Conservation (phyloP, 2,329 filamentous ascomycete species). For the Fusarium papillatum region DNA sequence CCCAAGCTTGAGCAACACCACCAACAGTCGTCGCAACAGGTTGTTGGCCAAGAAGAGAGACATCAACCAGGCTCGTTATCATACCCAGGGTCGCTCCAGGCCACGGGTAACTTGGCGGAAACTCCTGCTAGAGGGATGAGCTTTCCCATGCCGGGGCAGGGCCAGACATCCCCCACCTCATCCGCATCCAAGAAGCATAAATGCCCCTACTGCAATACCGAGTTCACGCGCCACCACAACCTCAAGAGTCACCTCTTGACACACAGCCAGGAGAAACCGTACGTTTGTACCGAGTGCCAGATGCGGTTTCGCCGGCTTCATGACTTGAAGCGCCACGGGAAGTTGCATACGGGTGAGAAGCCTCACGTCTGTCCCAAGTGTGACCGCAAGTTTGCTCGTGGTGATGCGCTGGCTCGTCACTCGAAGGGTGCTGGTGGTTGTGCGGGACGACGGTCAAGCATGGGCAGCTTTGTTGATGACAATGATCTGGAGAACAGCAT, state of each 20-base stretch:
- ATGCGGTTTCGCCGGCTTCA: slow-evolving; percentile 94
- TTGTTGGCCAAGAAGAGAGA: slow-evolving; percentile 65
- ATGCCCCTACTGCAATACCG: slow-evolving; percentile 95
- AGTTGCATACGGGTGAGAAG: slow-evolving; percentile 96
- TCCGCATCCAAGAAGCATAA: slow-evolving; percentile 86
- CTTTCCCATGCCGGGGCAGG: slow-evolving; percentile 64
- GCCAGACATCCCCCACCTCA: slow-evolving; percentile 70
- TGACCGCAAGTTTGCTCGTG: slow-evolving; percentile 93
- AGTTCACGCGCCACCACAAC: slow-evolving; percentile 98
- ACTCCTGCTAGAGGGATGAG: slow-evolving; percentile 67
- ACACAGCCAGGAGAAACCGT: slow-evolving; percentile 98
- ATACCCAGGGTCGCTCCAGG: slow-evolving; percentile 66
- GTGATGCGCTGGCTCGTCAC: slow-evolving; percentile 93
- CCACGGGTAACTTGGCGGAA: slow-evolving; percentile 57
- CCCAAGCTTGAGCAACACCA: slow-evolving; percentile 44
- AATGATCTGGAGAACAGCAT: slow-evolving; percentile 75
- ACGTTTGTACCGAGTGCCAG: slow-evolving; percentile 92
- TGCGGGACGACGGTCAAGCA: slow-evolving; percentile 89
- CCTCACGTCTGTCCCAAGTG: slow-evolving; percentile 97
- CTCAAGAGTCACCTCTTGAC: slow-evolving; percentile 97
- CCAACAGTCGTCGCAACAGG: slow-evolving; percentile 51
- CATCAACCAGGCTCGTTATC: slow-evolving; percentile 64
- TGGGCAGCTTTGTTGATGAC: slow-evolving; percentile 84
- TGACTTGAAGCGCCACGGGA: slow-evolving; percentile 95
- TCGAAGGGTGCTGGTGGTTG: slow-evolving; percentile 97